A percentile compares a stretch with the other conserved stretches of the same genome.
Evolutionary conservation across 2,329 filamentous ascomycete species (phyloP).

Genomic region (Botrytis cinerea): DNA sequence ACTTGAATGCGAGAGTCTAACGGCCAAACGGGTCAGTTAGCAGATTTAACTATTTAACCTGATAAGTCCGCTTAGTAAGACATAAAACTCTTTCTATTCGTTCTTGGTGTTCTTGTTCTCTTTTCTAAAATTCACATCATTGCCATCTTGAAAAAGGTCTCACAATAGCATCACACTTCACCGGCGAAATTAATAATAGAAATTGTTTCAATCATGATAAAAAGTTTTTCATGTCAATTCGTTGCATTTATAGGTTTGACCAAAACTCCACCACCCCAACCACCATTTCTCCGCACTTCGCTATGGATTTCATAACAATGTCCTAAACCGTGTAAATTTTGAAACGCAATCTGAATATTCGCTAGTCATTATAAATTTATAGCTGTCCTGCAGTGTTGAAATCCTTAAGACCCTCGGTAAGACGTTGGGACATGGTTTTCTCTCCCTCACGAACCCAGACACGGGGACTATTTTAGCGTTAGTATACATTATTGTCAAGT

Average conservation of each 20-base stretch:
- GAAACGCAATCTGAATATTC: conserved; percentile 14
- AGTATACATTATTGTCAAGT: neutral
- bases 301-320: conserved; percentile 22
- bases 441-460: conserved; percentile 97
- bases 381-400: conserved; percentile 84
- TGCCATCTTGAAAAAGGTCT: neutral
- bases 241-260: conserved; percentile 19
- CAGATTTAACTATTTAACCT: too few species aligned
- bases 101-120: neutral
- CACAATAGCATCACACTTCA: neutral
- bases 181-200: neutral
- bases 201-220: neutral
- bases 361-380: conserved; percentile 49
- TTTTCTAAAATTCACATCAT: neutral
- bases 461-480: conserved; percentile 20
- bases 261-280: conserved; percentile 19
- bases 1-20: neutral
- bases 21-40: neutral
- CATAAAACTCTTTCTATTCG: neutral
- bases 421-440: conserved; percentile 89
- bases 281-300: conserved; percentile 19
- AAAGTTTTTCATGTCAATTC: neutral
- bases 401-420: conserved; percentile 80
- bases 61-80: neutral
- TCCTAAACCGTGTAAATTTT: conserved; percentile 22